Conservation (phyloP, 345 rosid species). For the Eucalyptus urophylla region DNA sequence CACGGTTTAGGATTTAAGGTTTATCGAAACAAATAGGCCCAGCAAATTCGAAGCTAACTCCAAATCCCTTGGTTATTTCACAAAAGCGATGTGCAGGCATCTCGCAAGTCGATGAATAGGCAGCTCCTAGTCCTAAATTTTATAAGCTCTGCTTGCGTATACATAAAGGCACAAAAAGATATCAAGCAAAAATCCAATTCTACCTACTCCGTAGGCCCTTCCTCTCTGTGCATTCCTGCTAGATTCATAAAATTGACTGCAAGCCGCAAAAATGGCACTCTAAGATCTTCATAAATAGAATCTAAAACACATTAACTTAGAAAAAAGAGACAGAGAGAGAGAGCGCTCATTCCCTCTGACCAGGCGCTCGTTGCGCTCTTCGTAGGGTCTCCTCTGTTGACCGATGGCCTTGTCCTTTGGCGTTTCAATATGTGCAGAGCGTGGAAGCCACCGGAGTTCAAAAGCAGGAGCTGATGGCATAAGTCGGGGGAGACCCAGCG, state of each 20-base stretch:
- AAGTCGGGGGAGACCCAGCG: too few species aligned
- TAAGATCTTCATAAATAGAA: too few species aligned
- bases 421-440: too few species aligned
- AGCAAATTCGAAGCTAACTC: background rate
- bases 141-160: background rate
- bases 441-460: too few species aligned
- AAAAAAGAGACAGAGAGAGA: too few species aligned
- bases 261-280: too few species aligned
- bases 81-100: background rate
- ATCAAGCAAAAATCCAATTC: background rate
- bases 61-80: background rate
- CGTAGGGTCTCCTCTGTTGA: too few species aligned
- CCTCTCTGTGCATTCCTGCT: background rate
- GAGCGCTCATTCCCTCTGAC: accelerated
- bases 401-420: too few species aligned
- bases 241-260: background rate
- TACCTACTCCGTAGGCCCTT: background rate
- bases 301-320: too few species aligned
- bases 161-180: background rate
- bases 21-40: background rate
- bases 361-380: too few species aligned
- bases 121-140: background rate
- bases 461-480: too few species aligned
- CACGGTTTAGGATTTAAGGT: background rate
- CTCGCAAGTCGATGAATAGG: background rate